phyloP scores from a whole-genome alignment of 495 filamentous ascomycete species.

The Aspergillus asperescens region DNA sequence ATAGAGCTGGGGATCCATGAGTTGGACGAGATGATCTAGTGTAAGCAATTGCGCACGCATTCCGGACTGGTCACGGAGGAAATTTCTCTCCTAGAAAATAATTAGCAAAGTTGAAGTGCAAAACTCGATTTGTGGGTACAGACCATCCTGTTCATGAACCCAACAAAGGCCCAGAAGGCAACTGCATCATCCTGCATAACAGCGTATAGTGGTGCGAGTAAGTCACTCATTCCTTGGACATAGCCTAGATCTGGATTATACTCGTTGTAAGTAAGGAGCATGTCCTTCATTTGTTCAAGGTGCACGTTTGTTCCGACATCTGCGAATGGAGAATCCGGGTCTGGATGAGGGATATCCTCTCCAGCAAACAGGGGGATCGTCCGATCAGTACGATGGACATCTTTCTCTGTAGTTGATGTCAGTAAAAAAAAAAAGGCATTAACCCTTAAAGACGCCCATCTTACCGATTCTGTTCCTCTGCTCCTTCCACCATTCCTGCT shows the following conservation, averaged over 20 bases:
- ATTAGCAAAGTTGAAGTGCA: conserved; percentile 1
- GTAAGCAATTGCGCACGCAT: conserved; percentile 90
- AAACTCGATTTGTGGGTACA: background rate
- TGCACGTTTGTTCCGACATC: conserved; percentile 91
- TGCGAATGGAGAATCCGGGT: conserved; percentile 92
- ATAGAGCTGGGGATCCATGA: conserved; percentile 94
- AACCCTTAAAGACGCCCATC: conserved; percentile 15
- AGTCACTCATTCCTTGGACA: conserved; percentile 97
- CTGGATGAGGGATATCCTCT: conserved; percentile 96
- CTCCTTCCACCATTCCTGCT: conserved; percentile 92
- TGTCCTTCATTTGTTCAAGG: conserved; percentile 97
- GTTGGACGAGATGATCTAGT: conserved; percentile 86
- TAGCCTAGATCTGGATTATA: conserved; percentile 91
- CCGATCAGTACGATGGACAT: conserved; percentile 94
- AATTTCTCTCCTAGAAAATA: conserved; percentile 71
- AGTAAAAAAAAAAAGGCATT: background rate
- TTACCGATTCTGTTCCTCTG: conserved; percentile 89
- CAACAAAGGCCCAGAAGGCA: conserved; percentile 94
- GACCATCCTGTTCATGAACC: conserved; percentile 93
- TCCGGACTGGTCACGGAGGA: conserved; percentile 89
- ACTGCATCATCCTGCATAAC: conserved; percentile 95
- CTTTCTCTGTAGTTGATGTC: conserved; percentile 68
- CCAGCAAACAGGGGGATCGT: conserved; percentile 89
- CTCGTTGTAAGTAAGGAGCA: conserved; percentile 97
- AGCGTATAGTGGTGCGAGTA: conserved; percentile 92